Evolutionary conservation across 768 basidiomycete species (phyloP), one percentile per base, ranked within the genome.

Genomic region (Boletus reticulatus): DNA sequence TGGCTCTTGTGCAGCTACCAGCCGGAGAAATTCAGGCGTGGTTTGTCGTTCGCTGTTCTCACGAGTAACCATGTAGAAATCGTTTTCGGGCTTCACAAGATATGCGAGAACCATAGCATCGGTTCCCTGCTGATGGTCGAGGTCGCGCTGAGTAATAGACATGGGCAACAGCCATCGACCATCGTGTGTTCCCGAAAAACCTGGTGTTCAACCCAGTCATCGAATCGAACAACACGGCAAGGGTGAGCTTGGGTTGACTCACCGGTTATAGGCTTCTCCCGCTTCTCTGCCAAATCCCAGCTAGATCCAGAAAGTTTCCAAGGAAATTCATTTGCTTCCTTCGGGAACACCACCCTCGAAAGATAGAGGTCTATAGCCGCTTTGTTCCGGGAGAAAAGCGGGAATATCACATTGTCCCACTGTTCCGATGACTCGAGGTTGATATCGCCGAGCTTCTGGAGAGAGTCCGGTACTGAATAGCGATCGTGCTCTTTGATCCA

Each of bases 131-230:
- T 36, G 34, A 14, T 36, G 34, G 34, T 36, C 14, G 34, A 14
- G 34, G 34, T 36, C 34, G 34, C 34, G 19, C 36, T 24, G 14
- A 80, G 38, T 27, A 62, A 56, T 55, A 24, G 62, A 58, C 34
- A 27, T 49, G 3, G 63, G 56, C 16, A 64, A 54, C 19, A 64
- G 39, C 43, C 55, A 64, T 20, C 70, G 68, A 36, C 73, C 75
- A 57, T 82, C 81, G 49, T 82, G 81, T 3, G 81, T 82, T 6
- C 80, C 81, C 42, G 79, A 81, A 60, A 82, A 82, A 16, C 72
- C 55, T 52, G 19, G 17, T 27, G 13, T 14, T 31, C 12, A 7
- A 13, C 11, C 42, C 8, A 43, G 48, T 8, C 24, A 39, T 24
- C 12, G 38, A 16, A 49, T 49, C 10, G 2, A 17, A 24, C 17